phyloP scores from a whole-genome alignment of 2,329 filamentous ascomycete species.

The Epichloe amarillans region DNA sequence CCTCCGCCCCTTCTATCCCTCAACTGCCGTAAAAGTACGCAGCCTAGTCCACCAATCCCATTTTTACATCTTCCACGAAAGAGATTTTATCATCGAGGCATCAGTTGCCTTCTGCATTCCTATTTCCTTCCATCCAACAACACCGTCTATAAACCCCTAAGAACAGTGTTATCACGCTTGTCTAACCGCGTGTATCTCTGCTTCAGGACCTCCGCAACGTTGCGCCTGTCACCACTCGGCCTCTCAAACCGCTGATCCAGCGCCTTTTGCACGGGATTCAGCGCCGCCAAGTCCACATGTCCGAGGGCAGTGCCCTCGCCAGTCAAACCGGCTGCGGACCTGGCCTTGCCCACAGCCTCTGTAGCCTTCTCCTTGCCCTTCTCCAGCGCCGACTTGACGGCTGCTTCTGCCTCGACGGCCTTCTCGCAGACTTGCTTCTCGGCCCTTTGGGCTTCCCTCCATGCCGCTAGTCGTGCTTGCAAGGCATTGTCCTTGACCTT shows the following conservation, averaged over 20 bases:
- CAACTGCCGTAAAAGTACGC: not conserved
- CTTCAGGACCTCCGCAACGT: constrained; percentile 37
- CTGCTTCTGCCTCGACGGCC: constrained; percentile 23
- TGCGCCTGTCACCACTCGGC: constrained; percentile 28
- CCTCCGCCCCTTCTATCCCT: not conserved
- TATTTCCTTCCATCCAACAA: not conserved
- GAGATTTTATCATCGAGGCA: not conserved
- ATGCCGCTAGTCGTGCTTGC: constrained; percentile 14
- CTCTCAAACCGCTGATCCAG: constrained; percentile 38
- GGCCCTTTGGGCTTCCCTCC: constrained; percentile 12
- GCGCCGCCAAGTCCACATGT: constrained; percentile 8
- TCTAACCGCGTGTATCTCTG: constrained; percentile 41
- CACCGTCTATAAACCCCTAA: constrained; percentile 24
- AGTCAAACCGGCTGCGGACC: constrained; percentile 19
- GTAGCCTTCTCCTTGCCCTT: constrained; percentile 28
- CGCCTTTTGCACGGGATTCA: constrained; percentile 33
- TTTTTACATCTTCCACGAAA: not conserved
- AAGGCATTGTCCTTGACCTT: constrained; percentile 15
- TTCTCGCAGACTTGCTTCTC: constrained; percentile 14
- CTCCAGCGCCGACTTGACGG: constrained; percentile 25
- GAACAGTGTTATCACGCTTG: constrained; percentile 29
- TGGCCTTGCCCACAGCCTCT: constrained; percentile 25
- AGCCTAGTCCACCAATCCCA: not conserved
- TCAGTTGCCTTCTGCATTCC: not conserved
- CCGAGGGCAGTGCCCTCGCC: constrained; percentile 13